Base-by-base conservation (phyloP, 768 basidiomycete genomes). In the Collybia sp. region DNA sequence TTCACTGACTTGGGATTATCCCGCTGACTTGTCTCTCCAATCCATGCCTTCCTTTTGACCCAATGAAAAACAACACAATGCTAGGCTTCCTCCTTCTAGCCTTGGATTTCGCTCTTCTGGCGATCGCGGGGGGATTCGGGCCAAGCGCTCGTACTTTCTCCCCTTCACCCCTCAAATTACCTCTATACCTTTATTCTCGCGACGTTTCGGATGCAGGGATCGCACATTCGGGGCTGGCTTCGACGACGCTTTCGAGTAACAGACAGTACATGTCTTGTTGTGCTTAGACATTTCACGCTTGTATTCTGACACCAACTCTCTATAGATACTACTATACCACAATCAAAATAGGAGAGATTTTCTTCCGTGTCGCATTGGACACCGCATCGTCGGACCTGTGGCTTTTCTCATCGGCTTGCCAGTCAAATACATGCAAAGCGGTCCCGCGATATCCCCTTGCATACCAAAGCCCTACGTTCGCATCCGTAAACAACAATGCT, bases 341-440 rank as follows among this genome's bases (percentile, higher is more conserved):
- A 34, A 71, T 89, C 46, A 62, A 75, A 51, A 67, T 73, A 19
- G 88, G 87, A 30, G 66, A 69, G 45, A 76, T 87, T 46, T 77
- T 65, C 55, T 83, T 88, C 53, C 81, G 86, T 12, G 78, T 82
- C 15, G 79, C 78, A 0, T 65, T 90, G 37, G 88, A 91, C 58
- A 90, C 88, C 1, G 88, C 72, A 13, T 89, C 87, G 6, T 69
- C 83, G 12, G 82, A 83, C 65, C 63, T 85, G 11, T 91, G 87
- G 87, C 51, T 90, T 15, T 57, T 79, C 37, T 83, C 86, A 12
- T 82, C 85, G 6, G 70, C 55, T 3, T 91, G 88, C 62, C 62
- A 61, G 20, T 72, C 80, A 11, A 53, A 58, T n/a, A 56, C 71
- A 0, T 90, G 88, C 62, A 66, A 68, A 39, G 53, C 59, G 2